Evolutionary conservation across 441 rosid genomes (phyloP).

Genomic region (Manihot esculenta): DNA sequence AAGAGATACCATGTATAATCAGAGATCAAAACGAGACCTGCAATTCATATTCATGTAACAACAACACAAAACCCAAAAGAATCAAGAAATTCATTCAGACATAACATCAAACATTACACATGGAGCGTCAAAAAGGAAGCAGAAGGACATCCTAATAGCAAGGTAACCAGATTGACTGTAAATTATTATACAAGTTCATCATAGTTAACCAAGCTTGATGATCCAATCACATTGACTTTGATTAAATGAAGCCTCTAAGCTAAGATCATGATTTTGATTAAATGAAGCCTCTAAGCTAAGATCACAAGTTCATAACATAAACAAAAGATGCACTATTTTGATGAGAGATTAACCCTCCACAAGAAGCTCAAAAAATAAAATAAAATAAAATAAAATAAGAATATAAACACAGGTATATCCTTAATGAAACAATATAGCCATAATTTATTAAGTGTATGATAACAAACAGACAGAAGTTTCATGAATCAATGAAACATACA

Average conservation of each 20-base stretch:
- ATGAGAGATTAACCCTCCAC: constrained; percentile 40
- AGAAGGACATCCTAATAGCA: neutral
- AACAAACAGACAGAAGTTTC: constrained; percentile 44
- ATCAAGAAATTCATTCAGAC: neutral
- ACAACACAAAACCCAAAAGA: neutral
- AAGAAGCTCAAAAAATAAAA: constrained; percentile 23
- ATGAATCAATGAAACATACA: constrained; percentile 33
- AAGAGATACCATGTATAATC: constrained; percentile 10
- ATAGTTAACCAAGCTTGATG: constrained; percentile 27
- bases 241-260: constrained; percentile 24
- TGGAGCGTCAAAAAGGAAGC: neutral
- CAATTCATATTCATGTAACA: constrained; percentile 10
- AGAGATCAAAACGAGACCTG: constrained; percentile 8
- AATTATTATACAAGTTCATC: neutral
- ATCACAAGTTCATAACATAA: constrained; percentile 25
- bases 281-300: constrained; percentile 26
- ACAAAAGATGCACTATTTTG: constrained; percentile 33
- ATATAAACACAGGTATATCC: constrained; percentile 21
- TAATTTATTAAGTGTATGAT: constrained; percentile 23
- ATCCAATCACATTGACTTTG: constrained; percentile 19
- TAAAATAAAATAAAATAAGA: constrained; percentile 23
- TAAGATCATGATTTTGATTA: constrained; percentile 20
- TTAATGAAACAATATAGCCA: constrained; percentile 24
- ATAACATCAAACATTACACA: neutral
- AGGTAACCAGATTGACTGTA: neutral